Evolutionary conservation across 2,329 filamentous ascomycete species (phyloP).

Genomic region (Pestalotiopsis sp.): DNA sequence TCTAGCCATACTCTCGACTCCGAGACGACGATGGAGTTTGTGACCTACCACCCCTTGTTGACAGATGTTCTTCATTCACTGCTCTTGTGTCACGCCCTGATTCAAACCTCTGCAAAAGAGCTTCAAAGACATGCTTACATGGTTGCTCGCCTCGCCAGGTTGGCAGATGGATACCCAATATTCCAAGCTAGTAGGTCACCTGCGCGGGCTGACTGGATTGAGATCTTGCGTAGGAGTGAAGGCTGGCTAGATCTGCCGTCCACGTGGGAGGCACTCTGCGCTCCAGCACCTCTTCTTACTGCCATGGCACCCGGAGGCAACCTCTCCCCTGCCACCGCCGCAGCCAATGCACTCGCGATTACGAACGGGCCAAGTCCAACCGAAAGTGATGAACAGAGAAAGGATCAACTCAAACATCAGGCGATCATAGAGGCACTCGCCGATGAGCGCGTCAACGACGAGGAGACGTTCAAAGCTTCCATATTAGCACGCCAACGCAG

Average conservation of each 20-base stretch:
- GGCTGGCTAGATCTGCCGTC: constrained; percentile 68
- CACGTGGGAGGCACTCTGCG: constrained; percentile 72
- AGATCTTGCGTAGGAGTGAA: constrained; percentile 65
- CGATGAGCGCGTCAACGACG: constrained; percentile 68
- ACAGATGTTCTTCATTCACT: constrained; percentile 77
- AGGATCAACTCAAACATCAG: constrained; percentile 61
- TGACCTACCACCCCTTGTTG: constrained; percentile 80
- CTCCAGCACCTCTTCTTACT: constrained; percentile 53
- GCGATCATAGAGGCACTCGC: constrained; percentile 67
- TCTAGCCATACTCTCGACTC: constrained; percentile 27
- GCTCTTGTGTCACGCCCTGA: constrained; percentile 74
- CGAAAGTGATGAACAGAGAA: constrained; percentile 55
- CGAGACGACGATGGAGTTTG: constrained; percentile 52
- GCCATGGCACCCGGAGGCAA: constrained; percentile 19
- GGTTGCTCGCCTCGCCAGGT: constrained; percentile 71
- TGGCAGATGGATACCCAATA: constrained; percentile 78
- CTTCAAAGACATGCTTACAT: constrained; percentile 79
- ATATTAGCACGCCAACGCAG: constrained; percentile 61
- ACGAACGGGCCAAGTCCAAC: constrained; percentile 28
- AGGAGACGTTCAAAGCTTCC: constrained; percentile 63
- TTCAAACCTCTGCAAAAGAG: constrained; percentile 77
- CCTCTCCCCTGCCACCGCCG: constrained; percentile 27
- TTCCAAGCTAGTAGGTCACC: constrained; percentile 73
- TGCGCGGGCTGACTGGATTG: constrained; percentile 77
- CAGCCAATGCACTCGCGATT: constrained; percentile 36